Percentiles rank a stretch among this genome's conserved stretches.
phyloP scores from a whole-genome alignment of 2,329 filamentous ascomycete genomes.

The Colletotrichum tropicicola region DNA sequence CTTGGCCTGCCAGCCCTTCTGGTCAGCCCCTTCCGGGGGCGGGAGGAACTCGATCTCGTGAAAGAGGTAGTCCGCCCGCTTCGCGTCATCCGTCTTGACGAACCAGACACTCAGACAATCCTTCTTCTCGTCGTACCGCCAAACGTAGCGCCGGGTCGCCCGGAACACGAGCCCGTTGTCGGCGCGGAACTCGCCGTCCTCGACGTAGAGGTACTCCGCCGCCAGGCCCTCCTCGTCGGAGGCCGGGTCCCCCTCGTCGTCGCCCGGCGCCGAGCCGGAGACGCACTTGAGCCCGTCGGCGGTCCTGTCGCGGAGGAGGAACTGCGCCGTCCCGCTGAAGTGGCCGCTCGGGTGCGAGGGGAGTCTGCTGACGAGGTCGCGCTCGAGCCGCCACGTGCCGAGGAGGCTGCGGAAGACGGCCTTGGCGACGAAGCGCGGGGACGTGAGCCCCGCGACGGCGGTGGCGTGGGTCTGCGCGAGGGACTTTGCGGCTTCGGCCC shows the following conservation, averaged over 20 bases:
- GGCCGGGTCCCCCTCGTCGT: too few species aligned
- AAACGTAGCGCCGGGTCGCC: slow-evolving; percentile 74
- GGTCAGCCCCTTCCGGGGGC: slow-evolving; percentile 40
- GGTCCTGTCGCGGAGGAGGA: slow-evolving; percentile 70
- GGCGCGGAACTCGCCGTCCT: slow-evolving; percentile 72
- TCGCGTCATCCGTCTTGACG: slow-evolving; percentile 68
- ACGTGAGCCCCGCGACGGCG: slow-evolving; percentile 50
- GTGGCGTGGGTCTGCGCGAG: slow-evolving; percentile 55
- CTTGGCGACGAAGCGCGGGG: slow-evolving; percentile 64
- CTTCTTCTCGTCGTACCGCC: slow-evolving; percentile 69
- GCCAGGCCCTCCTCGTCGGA: slow-evolving; percentile 43
- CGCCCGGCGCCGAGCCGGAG: slow-evolving; percentile 22
- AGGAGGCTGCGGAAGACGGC: slow-evolving; percentile 78
- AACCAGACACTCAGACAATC: slow-evolving; percentile 80
- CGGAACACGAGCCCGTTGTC: slow-evolving; percentile 64
- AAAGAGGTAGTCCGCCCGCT: slow-evolving; percentile 76
- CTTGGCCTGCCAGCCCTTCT: slow-evolving; percentile 67
- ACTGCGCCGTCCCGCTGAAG: slow-evolving; percentile 71
- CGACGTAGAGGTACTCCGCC: slow-evolving; percentile 74
- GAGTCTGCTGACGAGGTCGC: slow-evolving; percentile 62
- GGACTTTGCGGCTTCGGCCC: slow-evolving; percentile 50
- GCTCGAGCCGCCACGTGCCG: slow-evolving; percentile 73
- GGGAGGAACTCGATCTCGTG: slow-evolving; percentile 73
- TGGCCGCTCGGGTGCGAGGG: slow-evolving; percentile 70
- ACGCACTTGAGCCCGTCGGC: slow-evolving; percentile 54